These are phyloP conservation scores for Peziza echinospora DNA, from an alignment of 495 filamentous ascomycete genomes.

Conservation along the genomic window DNA sequence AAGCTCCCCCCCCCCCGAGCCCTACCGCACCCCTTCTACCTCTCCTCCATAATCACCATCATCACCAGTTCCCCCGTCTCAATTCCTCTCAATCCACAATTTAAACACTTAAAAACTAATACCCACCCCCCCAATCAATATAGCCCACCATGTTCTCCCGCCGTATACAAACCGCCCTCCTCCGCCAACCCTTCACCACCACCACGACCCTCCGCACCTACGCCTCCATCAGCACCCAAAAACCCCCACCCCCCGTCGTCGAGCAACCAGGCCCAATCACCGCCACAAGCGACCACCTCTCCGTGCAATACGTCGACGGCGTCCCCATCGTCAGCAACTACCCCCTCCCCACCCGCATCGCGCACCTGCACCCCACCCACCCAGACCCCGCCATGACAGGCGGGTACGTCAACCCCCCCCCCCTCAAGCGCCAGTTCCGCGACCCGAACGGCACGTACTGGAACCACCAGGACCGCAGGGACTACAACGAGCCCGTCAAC, in stretches of 20 bases:
- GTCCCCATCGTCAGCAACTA: not conserved
- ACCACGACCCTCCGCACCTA: not conserved
- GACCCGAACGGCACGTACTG: slow-evolving; percentile 92
- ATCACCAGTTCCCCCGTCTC: no score
- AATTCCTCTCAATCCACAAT: no score
- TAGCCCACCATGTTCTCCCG: not conserved
- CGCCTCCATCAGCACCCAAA: not conserved
- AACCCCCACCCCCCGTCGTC: not conserved
- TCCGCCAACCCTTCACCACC: not conserved
- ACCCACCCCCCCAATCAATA: no score
- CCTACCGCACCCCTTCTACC: no score
- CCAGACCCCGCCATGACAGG: no score
- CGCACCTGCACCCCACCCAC: slow-evolving; percentile 8
- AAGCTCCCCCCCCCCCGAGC: no score
- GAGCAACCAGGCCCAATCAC: not conserved
- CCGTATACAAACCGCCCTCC: not conserved
- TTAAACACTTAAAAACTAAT: no score
- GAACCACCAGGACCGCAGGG: slow-evolving; percentile 90
- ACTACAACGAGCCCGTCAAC: slow-evolving; percentile 87
- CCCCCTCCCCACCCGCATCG: not conserved
- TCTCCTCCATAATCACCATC: no score
- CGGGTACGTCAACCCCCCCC: slow-evolving; percentile 72
- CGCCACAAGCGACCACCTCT: not conserved
- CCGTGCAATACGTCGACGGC: slow-evolving; percentile 31
- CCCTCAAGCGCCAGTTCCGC: slow-evolving; percentile 63